Conservation (phyloP, 306 rosid species). For the Hippophae rhamnoides region DNA sequence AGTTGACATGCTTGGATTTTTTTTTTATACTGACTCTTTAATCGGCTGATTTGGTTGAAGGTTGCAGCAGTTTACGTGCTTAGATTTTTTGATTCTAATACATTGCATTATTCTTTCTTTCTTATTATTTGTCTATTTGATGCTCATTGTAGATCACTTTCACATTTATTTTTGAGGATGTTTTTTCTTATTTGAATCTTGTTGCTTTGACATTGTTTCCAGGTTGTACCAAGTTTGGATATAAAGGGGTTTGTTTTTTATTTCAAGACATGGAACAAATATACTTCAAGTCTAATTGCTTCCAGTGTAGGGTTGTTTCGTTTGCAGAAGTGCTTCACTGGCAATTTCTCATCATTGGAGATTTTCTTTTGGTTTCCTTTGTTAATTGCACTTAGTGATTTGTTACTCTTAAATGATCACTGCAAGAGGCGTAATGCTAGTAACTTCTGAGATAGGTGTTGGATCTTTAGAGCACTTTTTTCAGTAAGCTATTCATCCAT, state of each 20-base stretch:
- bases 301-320: slow-evolving; percentile 63
- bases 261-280: slow-evolving; percentile 67
- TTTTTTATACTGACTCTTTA: too few relatives aligned
- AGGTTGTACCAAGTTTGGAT: slow-evolving; percentile 54
- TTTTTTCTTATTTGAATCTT: not conserved
- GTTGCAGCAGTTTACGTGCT: too few relatives aligned
- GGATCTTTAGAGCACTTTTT: slow-evolving; percentile 70
- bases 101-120: too few relatives aligned
- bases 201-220: slow-evolving; percentile 7
- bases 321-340: slow-evolving; percentile 99
- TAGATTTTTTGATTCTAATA: too few relatives aligned
- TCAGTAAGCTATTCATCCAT: slow-evolving; percentile 41
- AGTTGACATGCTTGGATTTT: too few relatives aligned
- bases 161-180: too few relatives aligned
- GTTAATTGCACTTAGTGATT: slow-evolving; percentile 96
- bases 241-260: slow-evolving; percentile 30
- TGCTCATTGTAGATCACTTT: too few relatives aligned
- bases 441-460: slow-evolving; percentile 71
- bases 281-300: slow-evolving; percentile 63
- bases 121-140: too few relatives aligned
- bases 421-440: slow-evolving; percentile 75
- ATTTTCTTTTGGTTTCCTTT: slow-evolving; percentile 92
- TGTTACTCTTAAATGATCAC: slow-evolving; percentile 53
- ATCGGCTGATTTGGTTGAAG: too few relatives aligned
- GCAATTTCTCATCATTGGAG: slow-evolving; percentile 76